Base-by-base conservation (phyloP, 805 yeast genomes). In the Clavispora vitiphila region DNA sequence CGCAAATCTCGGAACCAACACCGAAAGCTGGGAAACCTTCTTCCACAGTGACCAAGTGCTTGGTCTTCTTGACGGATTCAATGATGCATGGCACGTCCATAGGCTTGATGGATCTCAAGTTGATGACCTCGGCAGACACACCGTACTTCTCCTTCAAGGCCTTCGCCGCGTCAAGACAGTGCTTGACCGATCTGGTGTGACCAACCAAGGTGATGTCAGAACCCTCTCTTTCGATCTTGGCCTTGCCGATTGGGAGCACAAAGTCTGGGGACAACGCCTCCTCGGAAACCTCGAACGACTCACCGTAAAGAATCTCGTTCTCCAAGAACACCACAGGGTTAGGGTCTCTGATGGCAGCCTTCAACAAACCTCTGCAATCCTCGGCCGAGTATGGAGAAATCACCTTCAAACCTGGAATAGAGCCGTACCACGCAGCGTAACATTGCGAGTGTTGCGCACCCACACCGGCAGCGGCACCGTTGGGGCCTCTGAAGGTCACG, bases 401-500 rank as follows among this genome's bases (percentile, higher is more conserved):
- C 32, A 93, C 99, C 76, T 93, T 93, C 65, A 93, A 77, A 65
- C 99, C 99, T 47, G 99, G 99, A 57, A 93, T 89, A 39, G 95
- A 75, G 53, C 96, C 98, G 72, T 93, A 93, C 99, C 99, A 93
- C 41, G 96, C 89, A 42, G 96, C 77, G 68, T 81, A 93, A 72
- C 89, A 95, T 74, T 93, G 99, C 21, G 99, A 93, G 74, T 93
- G 99, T 73, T 93, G 99, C 45, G 99, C 99, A 57, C 80, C 99
- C 56, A 93, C 99, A 80, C 98, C 98, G 38, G 97, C 97, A 55
- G 99, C 96, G 38, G 99, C 96, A 71, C 99, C 99, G 69, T 93
- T 93, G 48, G 99, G 98, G 60, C 99, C 99, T 73, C 99, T 84
- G 78, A 93, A 93, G 41, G 96, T 90, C 62, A 91, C 87, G 71